Base-by-base conservation (phyloP, 257 asterid species). In the Lycium ferocissimum region DNA sequence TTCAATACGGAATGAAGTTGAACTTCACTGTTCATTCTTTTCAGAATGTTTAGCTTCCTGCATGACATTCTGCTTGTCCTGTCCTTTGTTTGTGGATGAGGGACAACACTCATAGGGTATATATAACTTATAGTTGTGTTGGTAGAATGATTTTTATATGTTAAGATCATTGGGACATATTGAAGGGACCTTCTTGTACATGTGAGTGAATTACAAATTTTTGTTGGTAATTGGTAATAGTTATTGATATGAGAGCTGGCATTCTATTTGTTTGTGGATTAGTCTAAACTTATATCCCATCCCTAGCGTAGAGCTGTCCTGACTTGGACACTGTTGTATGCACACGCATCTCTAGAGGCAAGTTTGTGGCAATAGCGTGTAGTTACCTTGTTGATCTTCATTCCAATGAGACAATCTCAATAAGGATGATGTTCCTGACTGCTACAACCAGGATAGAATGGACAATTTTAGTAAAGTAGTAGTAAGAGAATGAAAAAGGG, bases 401-500 rank as follows among this genome's bases (percentile, higher is more conserved):
- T n/a, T 5, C n/a, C n/a, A 6, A 62, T 11, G 20, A 15, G 4
- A 62, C 9, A 11, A 20, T 62, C 70, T 62, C 70, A 20, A 20
- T 13, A 20, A 33, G 35, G 33, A 45, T 72, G 37, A 45, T 45
- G 37, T 71, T 38, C 56, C 40, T 4, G 20, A 40, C 56, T 71
- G 47, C 17, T 40, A 40, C 26, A 15, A 38, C 17, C 15, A 20
- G 15, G 15, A 45, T 8, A 69, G 26, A 7, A 69, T 0, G 12
- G 2, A 14, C 37, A 3, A 67, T 15, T 40, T 43, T 7, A 9
- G 10, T n/a, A 57, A 43, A 71, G 9, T 43, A 18, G 35, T 10
- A 5, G 7, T 2, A 12, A 56, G 59, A 90, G 33, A 84, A 84
- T 26, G 92, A 78, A 13, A 89, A 87, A 79, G 91, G 92, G 33